Base-by-base conservation (phyloP, 2,329 filamentous ascomycete species). In the Falciphora oryzae region DNA sequence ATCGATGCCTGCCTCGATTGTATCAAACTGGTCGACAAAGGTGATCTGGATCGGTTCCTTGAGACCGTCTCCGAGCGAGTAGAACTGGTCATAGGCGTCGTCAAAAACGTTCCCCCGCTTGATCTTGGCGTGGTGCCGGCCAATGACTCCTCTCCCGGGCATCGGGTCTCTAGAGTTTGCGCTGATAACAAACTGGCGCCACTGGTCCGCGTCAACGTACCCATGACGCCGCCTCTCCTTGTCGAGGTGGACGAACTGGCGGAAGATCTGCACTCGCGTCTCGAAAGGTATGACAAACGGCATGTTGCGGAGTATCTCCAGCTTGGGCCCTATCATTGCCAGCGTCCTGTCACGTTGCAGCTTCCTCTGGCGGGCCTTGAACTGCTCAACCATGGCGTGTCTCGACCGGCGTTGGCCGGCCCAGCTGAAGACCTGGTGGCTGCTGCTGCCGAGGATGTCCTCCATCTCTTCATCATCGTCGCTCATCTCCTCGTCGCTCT, bases 11-110 rank as follows among this genome's bases (percentile, higher is more conserved):
- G 94, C 94, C 77, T 99, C 95, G 10, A 86, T 83, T 1, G 89
- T 86, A 66, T 90, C 91, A 69, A 96, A 99, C 66, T 93, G 85
- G 73, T 99, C 95, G 58, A 97, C 88, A 74, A 99, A 99, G 0
- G 92, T 95, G 71, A 99, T 98, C 72, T 96, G 92, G 50, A 99
- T 97, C 0, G 93, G 92, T 72, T 98, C 94, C 73, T 98, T 98
- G 65, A 99, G 78, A 0, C 88, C 89, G 18, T 94, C 90, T 0
- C 90, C 90, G 6, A 98, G 81, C 1, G 85, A 76, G 71, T 92
- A 97, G 71, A 97, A 97, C 64, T 93, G 85, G 4, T 89, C 80
- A 72, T 89, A 94, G 0, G 95, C 95, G 77, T 97, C 93, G 25
- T 91, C 84, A 72, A 98, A 97, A 6, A 96, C 83, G 61, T 86